Conservation (phyloP, 768 basidiomycete genomes). For the Podaxis sp. region DNA sequence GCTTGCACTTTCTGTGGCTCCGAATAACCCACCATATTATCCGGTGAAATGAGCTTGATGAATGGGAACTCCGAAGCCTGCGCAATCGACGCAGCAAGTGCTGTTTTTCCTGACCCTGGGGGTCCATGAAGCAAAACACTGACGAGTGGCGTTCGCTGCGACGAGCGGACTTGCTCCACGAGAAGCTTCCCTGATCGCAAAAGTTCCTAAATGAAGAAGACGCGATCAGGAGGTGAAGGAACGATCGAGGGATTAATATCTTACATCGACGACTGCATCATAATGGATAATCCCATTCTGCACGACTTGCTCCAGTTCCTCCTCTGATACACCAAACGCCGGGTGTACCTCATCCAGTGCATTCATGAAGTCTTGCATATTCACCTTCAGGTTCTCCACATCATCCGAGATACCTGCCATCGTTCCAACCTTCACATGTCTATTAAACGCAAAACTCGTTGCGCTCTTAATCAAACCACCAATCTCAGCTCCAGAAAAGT, state of each 20-base stretch:
- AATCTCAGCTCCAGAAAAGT: slow-evolving; percentile 97
- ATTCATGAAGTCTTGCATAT: slow-evolving; percentile 80
- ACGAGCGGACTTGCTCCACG: slow-evolving; percentile 91
- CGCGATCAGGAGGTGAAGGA: neutral
- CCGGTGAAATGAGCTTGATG: slow-evolving; percentile 95
- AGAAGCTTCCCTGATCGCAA: slow-evolving; percentile 84
- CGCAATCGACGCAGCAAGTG: slow-evolving; percentile 91
- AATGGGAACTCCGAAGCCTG: slow-evolving; percentile 94
- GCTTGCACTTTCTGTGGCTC: slow-evolving; percentile 89
- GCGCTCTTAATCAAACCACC: slow-evolving; percentile 96
- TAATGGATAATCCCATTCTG: slow-evolving; percentile 97
- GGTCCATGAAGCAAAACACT: slow-evolving; percentile 88
- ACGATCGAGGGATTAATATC: slow-evolving; percentile 25
- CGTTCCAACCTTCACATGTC: slow-evolving; percentile 97
- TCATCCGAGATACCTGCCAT: slow-evolving; percentile 97
- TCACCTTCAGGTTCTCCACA: slow-evolving; percentile 90
- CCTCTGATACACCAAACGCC: slow-evolving; percentile 96
- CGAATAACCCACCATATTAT: slow-evolving; percentile 95
- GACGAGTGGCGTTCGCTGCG: slow-evolving; percentile 88
- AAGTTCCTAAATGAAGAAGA: slow-evolving; percentile 60
- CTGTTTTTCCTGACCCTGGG: slow-evolving; percentile 92
- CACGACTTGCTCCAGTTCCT: slow-evolving; percentile 89
- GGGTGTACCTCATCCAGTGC: slow-evolving; percentile 95
- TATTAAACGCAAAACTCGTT: slow-evolving; percentile 95
- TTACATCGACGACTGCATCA: slow-evolving; percentile 71